Conservation (phyloP, 306 rosid genomes). For the Carpinus viminea region DNA sequence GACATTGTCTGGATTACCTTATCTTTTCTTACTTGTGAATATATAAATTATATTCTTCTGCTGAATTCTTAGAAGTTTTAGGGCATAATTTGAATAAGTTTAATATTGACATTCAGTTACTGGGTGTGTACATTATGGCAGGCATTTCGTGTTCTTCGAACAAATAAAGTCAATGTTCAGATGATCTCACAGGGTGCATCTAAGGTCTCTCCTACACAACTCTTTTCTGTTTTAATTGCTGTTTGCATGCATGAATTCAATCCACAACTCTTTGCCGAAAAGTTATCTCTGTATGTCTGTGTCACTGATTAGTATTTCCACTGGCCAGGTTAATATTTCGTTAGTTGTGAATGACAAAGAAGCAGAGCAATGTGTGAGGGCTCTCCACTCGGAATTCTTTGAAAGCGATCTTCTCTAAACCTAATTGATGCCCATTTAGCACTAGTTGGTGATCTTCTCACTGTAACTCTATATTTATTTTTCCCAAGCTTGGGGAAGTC, state of each 20-base stretch:
- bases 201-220: constrained; percentile 56
- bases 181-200: constrained; percentile 99
- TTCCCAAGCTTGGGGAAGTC: neutral
- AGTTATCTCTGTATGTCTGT: constrained; percentile 1
- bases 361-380: constrained; percentile 80
- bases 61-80: neutral
- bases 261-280: neutral
- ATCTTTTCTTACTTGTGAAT: neutral
- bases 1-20: neutral
- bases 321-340: constrained; percentile 79
- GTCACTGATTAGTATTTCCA: constrained; percentile 20
- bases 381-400: constrained; percentile 81
- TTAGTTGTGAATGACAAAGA: constrained; percentile 83
- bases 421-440: constrained; percentile 29
- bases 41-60: too few relatives aligned
- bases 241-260: too few relatives aligned
- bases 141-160: constrained; percentile 81
- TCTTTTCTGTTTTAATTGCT: neutral
- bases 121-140: constrained; percentile 36
- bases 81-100: constrained; percentile 8
- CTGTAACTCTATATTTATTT: neutral
- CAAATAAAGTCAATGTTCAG: constrained; percentile 86
- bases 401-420: constrained; percentile 40
- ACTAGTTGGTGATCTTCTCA: neutral
- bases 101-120: constrained; percentile 16